Conservation (phyloP, 306 rosid species). For the Myrica gale region DNA sequence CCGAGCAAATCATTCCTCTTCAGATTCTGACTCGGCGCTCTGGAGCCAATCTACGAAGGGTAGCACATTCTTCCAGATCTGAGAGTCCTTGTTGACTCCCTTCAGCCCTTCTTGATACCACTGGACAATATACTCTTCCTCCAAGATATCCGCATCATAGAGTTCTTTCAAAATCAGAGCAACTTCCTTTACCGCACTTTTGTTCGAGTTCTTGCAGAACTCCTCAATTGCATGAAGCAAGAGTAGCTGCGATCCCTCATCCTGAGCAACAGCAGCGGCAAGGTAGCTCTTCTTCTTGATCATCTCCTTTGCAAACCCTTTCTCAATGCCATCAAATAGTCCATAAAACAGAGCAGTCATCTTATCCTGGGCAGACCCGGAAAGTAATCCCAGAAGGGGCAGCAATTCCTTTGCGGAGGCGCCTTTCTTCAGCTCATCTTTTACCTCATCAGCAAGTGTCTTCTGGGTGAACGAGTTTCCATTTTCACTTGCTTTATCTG, state of each 20-base stretch:
- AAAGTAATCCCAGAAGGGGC: constrained; percentile 24
- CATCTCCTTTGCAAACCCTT: constrained; percentile 53
- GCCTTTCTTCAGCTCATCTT: constrained; percentile 43
- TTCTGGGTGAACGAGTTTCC: constrained; percentile 26
- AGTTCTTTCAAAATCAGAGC: constrained; percentile 54
- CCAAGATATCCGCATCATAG: constrained; percentile 55
- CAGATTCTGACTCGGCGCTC: constrained; percentile 67
- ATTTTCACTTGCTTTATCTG: constrained; percentile 25
- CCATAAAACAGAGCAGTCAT: constrained; percentile 51
- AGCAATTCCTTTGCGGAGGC: constrained; percentile 34
- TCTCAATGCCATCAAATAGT: constrained; percentile 38
- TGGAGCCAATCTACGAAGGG: constrained; percentile 65
- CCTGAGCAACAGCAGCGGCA: constrained; percentile 42
- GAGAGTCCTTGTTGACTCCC: constrained; percentile 41
- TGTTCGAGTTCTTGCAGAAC: constrained; percentile 33
- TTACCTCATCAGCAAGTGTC: constrained; percentile 41
- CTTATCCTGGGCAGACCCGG: constrained; percentile 48
- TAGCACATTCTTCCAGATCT: constrained; percentile 53
- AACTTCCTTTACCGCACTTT: constrained; percentile 51
- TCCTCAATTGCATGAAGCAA: constrained; percentile 46
- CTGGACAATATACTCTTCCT: constrained; percentile 49
- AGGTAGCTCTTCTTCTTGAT: constrained; percentile 44
- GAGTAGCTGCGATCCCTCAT: constrained; percentile 37
- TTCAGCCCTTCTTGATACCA: constrained; percentile 55
- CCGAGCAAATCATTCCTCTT: constrained; percentile 35